Evolutionary conservation across 768 basidiomycete species (phyloP).

Genomic region (Amylocystis lapponica): DNA sequence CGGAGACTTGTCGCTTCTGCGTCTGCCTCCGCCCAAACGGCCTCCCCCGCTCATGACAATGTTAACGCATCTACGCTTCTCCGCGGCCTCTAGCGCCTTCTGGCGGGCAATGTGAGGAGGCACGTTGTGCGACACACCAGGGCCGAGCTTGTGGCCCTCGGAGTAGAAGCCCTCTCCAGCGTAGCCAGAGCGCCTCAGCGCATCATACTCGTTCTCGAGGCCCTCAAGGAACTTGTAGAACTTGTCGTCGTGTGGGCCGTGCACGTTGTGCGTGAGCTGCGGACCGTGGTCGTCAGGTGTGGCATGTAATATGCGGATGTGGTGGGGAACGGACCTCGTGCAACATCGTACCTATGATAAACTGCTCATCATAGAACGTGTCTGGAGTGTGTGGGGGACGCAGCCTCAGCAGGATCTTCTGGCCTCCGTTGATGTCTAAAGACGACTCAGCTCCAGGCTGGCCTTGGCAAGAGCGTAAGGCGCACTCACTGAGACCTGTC

Average conservation of each 20-base stretch:
- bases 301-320: no score
- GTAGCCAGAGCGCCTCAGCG: slow-evolving; percentile 74
- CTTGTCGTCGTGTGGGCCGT: slow-evolving; percentile 84
- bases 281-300: not conserved
- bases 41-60: slow-evolving; percentile 47
- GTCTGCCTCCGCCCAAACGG: slow-evolving; percentile 48
- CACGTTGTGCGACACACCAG: slow-evolving; percentile 58
- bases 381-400: slow-evolving; percentile 63
- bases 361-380: slow-evolving; percentile 70
- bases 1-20: slow-evolving; percentile 32
- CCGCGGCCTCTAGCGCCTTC: slow-evolving; percentile 76
- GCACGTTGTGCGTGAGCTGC: slow-evolving; percentile 84
- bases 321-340: slow-evolving; percentile 59
- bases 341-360: slow-evolving; percentile 79
- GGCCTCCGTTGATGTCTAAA: slow-evolving; percentile 70
- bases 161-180: slow-evolving; percentile 88
- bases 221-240: slow-evolving; percentile 70
- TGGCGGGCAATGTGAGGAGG: slow-evolving; percentile 57
- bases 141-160: slow-evolving; percentile 66
- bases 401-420: slow-evolving; percentile 79
- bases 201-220: slow-evolving; percentile 83
- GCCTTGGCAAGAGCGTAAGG: not conserved
- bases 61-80: slow-evolving; percentile 52
- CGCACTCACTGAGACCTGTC: slow-evolving; percentile 35
- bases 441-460: slow-evolving; percentile 10